Conservation (phyloP, 2,329 filamentous ascomycete species). For the Verticillium nubilum region DNA sequence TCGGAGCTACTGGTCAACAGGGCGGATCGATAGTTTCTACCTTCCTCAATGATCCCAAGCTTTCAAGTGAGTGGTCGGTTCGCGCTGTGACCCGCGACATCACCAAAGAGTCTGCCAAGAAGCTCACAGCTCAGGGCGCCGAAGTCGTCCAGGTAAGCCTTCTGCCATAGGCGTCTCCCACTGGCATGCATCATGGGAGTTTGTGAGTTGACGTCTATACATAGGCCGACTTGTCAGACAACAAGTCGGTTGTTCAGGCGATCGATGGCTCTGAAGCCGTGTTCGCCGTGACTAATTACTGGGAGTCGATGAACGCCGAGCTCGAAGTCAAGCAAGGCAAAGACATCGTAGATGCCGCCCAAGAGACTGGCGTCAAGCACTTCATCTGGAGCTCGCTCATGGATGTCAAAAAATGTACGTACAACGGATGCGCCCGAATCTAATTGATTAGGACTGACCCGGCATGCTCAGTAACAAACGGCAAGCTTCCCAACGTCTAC, state of each 20-base stretch:
- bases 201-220: not conserved
- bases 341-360: slow-evolving; percentile 37
- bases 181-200: not conserved
- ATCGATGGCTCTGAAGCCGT: slow-evolving; percentile 22
- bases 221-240: not conserved
- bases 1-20: slow-evolving; percentile 57
- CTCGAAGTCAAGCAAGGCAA: slow-evolving; percentile 37
- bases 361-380: slow-evolving; percentile 36
- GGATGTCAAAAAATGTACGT: slow-evolving; percentile 26
- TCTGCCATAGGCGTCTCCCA: not conserved
- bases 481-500: slow-evolving; percentile 29
- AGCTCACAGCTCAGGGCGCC: slow-evolving; percentile 37
- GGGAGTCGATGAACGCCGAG: slow-evolving; percentile 25
- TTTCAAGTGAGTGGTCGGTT: slow-evolving; percentile 41
- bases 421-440: no score
- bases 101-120: slow-evolving; percentile 35
- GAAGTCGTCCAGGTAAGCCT: slow-evolving; percentile 37
- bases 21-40: slow-evolving; percentile 48
- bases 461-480: slow-evolving; percentile 21
- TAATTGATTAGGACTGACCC: not conserved
- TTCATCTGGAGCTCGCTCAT: slow-evolving; percentile 41
- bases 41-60: slow-evolving; percentile 29
- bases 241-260: slow-evolving; percentile 14
- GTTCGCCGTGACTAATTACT: slow-evolving; percentile 32
- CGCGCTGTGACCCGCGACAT: slow-evolving; percentile 50